phyloP scores from a whole-genome alignment of 225 moss, liverwort and hornwort species.

The Polytrichum commune region DNA sequence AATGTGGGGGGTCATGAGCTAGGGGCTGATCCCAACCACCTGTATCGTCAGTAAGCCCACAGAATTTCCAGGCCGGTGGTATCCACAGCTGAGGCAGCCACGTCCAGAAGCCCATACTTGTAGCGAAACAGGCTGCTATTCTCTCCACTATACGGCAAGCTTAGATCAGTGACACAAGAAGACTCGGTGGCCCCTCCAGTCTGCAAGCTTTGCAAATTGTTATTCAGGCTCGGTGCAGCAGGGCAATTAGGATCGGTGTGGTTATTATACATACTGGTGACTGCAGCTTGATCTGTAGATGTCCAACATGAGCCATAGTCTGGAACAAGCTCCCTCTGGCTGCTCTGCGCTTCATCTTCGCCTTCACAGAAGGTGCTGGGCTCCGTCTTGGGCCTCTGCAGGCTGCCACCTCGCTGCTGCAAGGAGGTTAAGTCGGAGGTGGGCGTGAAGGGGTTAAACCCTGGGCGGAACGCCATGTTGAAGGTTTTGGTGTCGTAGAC shows the following conservation, averaged over 20 bases:
- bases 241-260: background rate
- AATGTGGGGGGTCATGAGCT: too few relatives aligned
- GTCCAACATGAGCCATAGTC: conserved; percentile 1
- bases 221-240: background rate
- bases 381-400: conserved; percentile 12
- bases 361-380: conserved; percentile 3
- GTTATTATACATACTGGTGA: background rate
- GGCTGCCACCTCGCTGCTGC: background rate
- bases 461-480: background rate
- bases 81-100: background rate
- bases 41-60: conserved; percentile 1
- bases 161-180: conserved; percentile 3
- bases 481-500: background rate
- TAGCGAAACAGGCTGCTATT: background rate
- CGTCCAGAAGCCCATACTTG: conserved; percentile 6
- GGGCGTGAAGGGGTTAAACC: conserved; percentile 4
- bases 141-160: background rate
- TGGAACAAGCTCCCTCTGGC: background rate
- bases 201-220: background rate
- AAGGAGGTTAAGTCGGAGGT: background rate
- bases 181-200: background rate
- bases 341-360: conserved; percentile 14
- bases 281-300: background rate
- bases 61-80: background rate
- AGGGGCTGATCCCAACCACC: too few relatives aligned